A percentile compares a stretch with the other conserved stretches of the same genome.
These are phyloP conservation scores for Castanopsis chinensis DNA, from an alignment of 306 rosid species.

Conservation along the genomic window DNA sequence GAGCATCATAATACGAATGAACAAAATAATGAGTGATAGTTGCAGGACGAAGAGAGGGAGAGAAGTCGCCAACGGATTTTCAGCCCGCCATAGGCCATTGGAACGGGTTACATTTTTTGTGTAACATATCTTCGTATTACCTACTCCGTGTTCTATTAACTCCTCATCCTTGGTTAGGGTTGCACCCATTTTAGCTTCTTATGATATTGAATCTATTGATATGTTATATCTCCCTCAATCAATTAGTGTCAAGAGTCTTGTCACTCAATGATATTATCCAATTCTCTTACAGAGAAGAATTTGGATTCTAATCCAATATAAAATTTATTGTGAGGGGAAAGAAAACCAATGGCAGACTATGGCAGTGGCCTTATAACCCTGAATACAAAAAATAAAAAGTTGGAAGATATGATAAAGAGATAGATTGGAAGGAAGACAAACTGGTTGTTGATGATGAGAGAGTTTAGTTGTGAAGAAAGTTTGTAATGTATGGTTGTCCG, in stretches of 20 bases:
- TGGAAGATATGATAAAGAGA: neutral
- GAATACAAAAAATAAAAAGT: too few species aligned
- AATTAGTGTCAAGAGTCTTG: too few species aligned
- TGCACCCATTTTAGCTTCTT: neutral
- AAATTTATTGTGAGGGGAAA: too few species aligned
- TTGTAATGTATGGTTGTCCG: neutral
- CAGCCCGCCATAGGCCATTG: conserved; percentile 30
- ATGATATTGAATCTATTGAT: too few species aligned
- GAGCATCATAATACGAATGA: conserved; percentile 18
- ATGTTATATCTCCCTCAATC: too few species aligned
- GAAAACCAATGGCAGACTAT: too few species aligned
- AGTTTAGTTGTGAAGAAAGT: neutral
- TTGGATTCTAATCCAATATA: too few species aligned
- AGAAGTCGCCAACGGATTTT: conserved; percentile 10
- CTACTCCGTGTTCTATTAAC: neutral
- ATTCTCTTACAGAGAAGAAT: too few species aligned
- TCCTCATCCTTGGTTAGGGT: neutral
- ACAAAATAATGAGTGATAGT: conserved; percentile 16
- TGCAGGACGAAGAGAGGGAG: conserved; percentile 24
- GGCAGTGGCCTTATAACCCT: too few species aligned
- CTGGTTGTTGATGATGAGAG: too few species aligned
- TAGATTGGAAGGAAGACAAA: neutral
- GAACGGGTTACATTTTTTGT: neutral
- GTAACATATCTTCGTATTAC: conserved; percentile 12
- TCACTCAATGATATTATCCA: too few species aligned